Base-by-base conservation (phyloP, 768 basidiomycete genomes). In the Termitomyces sp. region DNA sequence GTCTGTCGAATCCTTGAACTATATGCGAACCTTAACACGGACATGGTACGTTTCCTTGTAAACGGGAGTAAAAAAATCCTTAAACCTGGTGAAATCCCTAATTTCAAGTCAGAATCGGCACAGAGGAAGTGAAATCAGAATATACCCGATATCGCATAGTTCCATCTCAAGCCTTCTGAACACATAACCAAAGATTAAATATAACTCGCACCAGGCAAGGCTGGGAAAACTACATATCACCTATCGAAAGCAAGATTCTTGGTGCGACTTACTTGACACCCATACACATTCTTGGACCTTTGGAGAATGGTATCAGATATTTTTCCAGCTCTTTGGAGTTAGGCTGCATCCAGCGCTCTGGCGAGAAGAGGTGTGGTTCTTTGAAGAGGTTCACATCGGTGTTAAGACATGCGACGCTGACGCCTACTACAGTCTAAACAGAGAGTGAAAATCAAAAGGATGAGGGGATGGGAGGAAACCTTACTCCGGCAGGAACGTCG, bases 201-300 rank as follows among this genome's bases (percentile, higher is more conserved):
- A 75, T 34, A 80, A 63, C 62, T 80, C 75, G 33, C 73, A 73
- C 72, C 75, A 79, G 13, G 74, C 79, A 47, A 80, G 69, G 57
- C 75, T 79, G 55, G 4, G 22, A 27, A 55, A 18, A 57, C 22
- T 14, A n/a, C n/a, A n/a, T 32, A 7, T 49, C 27, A 53, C 44
- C 53, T 20, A 62, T 46, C 32, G 13, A 42, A 18, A 26, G 40
- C 26, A 32, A 24, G 24, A 22, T 33, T 18, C 16, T 14, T 34
- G 2, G 16, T 57, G 30, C 24, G 26, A 60, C 72, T n/a, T 46
- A 80, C 78, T 77, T 79, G 39, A 76, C 70, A 13, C 79, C 78
- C 13, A 79, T 64, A 58, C 76, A 81, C 66, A 72, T 76, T 30
- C 81, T 69, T 16, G 79, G 74, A 10, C 79, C 79, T 50, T 71